Conservation (phyloP, 257 asterid genomes). For the Petunia axillaris region DNA sequence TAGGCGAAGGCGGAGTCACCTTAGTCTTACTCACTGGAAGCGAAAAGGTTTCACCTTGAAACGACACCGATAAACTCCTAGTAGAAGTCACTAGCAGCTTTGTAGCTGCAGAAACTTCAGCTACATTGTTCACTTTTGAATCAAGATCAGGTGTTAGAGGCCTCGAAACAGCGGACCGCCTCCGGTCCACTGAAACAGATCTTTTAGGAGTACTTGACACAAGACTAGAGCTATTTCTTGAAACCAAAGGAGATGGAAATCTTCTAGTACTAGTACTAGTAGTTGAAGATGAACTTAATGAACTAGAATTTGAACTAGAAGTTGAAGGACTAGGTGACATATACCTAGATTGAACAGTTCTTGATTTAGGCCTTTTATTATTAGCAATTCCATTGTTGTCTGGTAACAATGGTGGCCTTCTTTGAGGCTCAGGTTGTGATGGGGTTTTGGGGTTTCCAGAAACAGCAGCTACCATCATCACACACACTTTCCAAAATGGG, state of each 20-base stretch:
- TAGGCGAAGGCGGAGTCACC: constrained; percentile 72
- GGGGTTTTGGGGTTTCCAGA: constrained; percentile 54
- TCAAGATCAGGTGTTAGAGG: constrained; percentile 68
- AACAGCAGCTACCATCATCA: constrained; percentile 90
- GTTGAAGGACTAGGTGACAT: constrained; percentile 87
- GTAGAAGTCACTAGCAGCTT: constrained; percentile 77
- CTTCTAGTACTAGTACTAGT: constrained; percentile 76
- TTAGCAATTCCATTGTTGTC: constrained; percentile 58
- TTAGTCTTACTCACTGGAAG: constrained; percentile 85
- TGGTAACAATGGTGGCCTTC: constrained; percentile 77
- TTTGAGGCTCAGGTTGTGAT: constrained; percentile 50
- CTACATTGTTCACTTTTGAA: constrained; percentile 47
- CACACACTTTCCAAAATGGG: constrained; percentile 30
- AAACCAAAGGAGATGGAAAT: constrained; percentile 67
- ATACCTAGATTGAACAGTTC: constrained; percentile 77
- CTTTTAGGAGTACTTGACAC: constrained; percentile 61
- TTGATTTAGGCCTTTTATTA: constrained; percentile 75
- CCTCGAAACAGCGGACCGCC: constrained; percentile 57
- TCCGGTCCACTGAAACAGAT: constrained; percentile 83
- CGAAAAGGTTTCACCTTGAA: constrained; percentile 88
- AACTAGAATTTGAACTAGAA: constrained; percentile 75
- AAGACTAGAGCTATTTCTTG: constrained; percentile 55
- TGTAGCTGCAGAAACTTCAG: constrained; percentile 73
- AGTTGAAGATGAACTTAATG: constrained; percentile 63
- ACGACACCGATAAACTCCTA: constrained; percentile 88